phyloP scores from a whole-genome alignment of 2,329 filamentous ascomycete species.

The Fusarium algeriense region DNA sequence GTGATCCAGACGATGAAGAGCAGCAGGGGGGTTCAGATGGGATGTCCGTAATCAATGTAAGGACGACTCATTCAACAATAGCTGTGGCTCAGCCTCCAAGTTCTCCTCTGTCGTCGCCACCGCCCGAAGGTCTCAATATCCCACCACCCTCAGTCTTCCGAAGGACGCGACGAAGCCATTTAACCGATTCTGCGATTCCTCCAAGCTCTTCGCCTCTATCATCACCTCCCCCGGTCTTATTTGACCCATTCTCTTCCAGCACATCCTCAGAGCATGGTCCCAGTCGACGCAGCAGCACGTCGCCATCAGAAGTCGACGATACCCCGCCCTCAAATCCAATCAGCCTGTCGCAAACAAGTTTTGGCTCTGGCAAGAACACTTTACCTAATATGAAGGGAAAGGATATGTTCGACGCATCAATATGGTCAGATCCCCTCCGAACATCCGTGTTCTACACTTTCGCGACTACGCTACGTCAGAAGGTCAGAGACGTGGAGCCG shows the following conservation, averaged over 20 bases:
- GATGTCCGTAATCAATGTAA: constrained; percentile 32
- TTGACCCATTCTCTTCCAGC: constrained; percentile 62
- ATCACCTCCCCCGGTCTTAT: constrained; percentile 65
- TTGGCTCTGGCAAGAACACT: constrained; percentile 49
- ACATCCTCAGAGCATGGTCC: constrained; percentile 55
- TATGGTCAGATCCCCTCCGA: constrained; percentile 75
- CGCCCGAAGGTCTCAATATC: constrained; percentile 49
- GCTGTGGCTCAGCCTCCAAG: constrained; percentile 43
- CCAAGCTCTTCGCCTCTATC: constrained; percentile 67
- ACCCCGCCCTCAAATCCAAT: constrained; percentile 56
- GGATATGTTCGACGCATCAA: constrained; percentile 77
- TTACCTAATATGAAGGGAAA: constrained; percentile 76
- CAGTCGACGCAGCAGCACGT: constrained; percentile 54
- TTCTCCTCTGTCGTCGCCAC: constrained; percentile 56
- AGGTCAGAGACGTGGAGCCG: constrained; percentile 71
- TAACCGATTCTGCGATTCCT: constrained; percentile 41
- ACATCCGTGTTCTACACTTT: constrained; percentile 81
- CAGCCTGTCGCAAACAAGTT: constrained; percentile 54
- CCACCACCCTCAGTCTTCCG: constrained; percentile 46
- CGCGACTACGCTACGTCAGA: constrained; percentile 74
- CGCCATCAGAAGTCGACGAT: constrained; percentile 61
- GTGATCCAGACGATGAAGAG: constrained; percentile 31
- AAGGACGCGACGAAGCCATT: constrained; percentile 38
- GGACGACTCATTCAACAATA: constrained; percentile 39
- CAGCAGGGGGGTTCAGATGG: constrained; percentile 6